Base-by-base conservation (phyloP, 371 early-diverging fungal genomes). In the Haplosporangium sp. region DNA sequence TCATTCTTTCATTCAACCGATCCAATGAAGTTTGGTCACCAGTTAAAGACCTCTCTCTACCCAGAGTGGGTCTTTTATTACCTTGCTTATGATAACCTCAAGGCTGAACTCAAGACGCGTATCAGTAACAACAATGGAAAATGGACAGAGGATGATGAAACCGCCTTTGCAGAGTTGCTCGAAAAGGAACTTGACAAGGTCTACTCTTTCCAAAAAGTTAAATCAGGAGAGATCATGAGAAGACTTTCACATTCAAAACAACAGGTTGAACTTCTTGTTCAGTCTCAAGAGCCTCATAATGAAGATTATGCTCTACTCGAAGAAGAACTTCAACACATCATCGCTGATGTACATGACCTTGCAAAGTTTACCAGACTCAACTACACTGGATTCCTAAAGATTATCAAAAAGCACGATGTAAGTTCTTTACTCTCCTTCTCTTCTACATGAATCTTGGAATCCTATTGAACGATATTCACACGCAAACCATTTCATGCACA, bases 371-470 rank as follows among this genome's bases (percentile, higher is more conserved):
- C 96, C 4, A 92, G 98, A 35, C 87, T 98, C 71, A 99, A 99
- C 85, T 96, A 96, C 79, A 92, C 97, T 3, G 99, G 97, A 9
- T 97, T 99, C 71, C 86, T 98, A 65, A 99, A 97, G 86, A 96
- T 98, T 63, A 91, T 99, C 74, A 98, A 97, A 85, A 98, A 98
- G 86, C 97, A 98, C 83, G 99, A 99, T 83, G 84, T 79, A 76
- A 79, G 81, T 35, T 64, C 47, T 39, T 68, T 67, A 3, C 44
- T 58, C 13, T 19, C 34, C 47, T 38, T 45, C 50, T 19, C n/a
- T 35, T 74, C 9, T 52, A 60, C 17, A 35, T 61, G 35, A 13
- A 44, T 53, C 9, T 35, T 67, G 60, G 60, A 20, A 60, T 38
- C 20, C 27, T 55, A 27, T 55, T 19, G 55, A 44, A 55, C 57